Evolutionary conservation across 2,329 filamentous ascomycete species (phyloP).

Genomic region (Colletotrichum paranaense): DNA sequence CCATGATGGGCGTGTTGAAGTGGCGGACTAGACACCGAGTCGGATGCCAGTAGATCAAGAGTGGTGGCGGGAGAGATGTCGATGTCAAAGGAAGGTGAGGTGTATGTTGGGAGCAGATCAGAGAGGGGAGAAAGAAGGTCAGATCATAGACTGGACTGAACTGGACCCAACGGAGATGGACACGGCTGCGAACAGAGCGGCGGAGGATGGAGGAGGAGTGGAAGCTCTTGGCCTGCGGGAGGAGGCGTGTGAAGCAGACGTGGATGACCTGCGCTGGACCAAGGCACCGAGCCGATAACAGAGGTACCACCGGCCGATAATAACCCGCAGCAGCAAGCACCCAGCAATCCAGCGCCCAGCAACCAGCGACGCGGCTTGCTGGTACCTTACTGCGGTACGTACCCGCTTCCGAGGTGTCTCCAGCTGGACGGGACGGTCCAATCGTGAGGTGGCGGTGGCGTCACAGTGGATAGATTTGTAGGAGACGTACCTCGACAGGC

Average conservation of each 20-base stretch:
- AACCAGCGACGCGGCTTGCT: constrained; percentile 18
- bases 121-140: constrained; percentile 7
- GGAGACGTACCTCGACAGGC: neutral
- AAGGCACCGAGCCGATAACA: constrained; percentile 6
- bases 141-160: constrained; percentile 1
- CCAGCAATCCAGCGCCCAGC: neutral
- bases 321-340: constrained; percentile 14
- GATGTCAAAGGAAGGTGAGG: neutral
- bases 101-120: neutral
- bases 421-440: neutral
- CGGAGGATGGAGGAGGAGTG: constrained; percentile 1
- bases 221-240: constrained; percentile 31
- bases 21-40: constrained; percentile 13
- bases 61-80: neutral
- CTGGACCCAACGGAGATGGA: constrained; percentile 1
- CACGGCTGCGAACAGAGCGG: constrained; percentile 5
- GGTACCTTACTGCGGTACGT: neutral
- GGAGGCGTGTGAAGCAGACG: neutral
- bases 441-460: constrained; percentile 10
- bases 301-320: constrained; percentile 27
- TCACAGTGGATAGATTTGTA: constrained; percentile 3
- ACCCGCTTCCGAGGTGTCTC: neutral
- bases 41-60: neutral
- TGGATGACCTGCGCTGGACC: neutral
- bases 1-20: constrained; percentile 47